These are phyloP conservation scores for Exidia glandulosa DNA, from an alignment of 768 basidiomycete genomes.

Conservation along the genomic window DNA sequence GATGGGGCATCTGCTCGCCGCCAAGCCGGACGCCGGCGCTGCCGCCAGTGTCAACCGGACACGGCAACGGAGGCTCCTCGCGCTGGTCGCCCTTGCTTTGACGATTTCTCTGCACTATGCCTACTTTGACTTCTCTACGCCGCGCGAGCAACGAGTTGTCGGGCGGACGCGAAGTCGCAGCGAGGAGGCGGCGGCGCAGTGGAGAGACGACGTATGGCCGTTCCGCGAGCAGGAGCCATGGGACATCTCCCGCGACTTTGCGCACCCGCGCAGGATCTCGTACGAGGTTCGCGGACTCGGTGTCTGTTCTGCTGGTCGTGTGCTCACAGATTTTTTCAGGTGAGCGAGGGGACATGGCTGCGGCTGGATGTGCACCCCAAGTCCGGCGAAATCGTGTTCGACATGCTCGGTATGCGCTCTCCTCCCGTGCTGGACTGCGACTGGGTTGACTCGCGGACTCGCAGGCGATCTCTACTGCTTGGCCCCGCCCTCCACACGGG, in stretches of 20 bases:
- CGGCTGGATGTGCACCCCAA: conserved; percentile 59
- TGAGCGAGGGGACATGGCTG: conserved; percentile 62
- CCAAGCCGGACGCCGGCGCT: no score
- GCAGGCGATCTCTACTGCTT: conserved; percentile 58
- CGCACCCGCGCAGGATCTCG: conserved; percentile 49
- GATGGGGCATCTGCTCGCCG: no score
- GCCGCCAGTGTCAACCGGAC: no score
- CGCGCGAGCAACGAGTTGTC: no score
- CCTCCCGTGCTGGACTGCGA: no score
- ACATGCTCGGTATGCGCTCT: conserved; percentile 40
- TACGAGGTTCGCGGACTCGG: no score
- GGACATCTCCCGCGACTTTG: conserved; percentile 70
- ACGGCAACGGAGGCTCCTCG: no score
- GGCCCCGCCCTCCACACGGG: conserved; percentile 31
- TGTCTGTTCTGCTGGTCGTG: no score
- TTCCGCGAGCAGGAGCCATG: conserved; percentile 42
- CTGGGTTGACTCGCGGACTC: background rate
- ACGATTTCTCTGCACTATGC: no score
- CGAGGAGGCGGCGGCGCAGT: conserved; percentile 30
- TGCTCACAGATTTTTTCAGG: background rate
- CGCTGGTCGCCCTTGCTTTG: no score
- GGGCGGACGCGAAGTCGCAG: no score
- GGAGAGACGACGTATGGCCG: conserved; percentile 50
- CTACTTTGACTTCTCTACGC: no score
- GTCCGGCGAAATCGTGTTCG: conserved; percentile 61